These are phyloP conservation scores for Boletus sp. DNA, from an alignment of 1,284 basidiomycete genomes.

Conservation along the genomic window DNA sequence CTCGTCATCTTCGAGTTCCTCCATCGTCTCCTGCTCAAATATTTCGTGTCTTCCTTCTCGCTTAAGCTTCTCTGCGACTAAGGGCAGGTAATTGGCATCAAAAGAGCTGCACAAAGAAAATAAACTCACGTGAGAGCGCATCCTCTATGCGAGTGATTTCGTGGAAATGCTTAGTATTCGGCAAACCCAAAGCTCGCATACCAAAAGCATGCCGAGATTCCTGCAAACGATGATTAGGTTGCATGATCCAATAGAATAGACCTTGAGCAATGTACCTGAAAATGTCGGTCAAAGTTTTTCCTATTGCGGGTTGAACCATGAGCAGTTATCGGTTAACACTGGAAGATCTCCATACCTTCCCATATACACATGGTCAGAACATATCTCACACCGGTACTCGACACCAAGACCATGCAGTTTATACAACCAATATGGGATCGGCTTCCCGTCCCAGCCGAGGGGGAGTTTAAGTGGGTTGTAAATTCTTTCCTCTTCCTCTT, in stretches of 20 bases:
- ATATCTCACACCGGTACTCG: conserved; percentile 97
- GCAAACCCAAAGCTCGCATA: conserved; percentile 95
- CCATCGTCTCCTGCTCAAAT: conserved; percentile 88
- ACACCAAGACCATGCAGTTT: conserved; percentile 97
- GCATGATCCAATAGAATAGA: conserved; percentile 6
- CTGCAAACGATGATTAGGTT: conserved; percentile 37
- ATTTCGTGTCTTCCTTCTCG: conserved; percentile 90
- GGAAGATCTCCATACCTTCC: conserved; percentile 59
- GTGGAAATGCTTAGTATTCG: conserved; percentile 98
- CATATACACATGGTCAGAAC: conserved; percentile 93
- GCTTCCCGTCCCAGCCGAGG: conserved; percentile 97
- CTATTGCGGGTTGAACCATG: conserved; percentile 37
- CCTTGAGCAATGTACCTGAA: conserved; percentile 51
- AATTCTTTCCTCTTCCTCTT: conserved; percentile 91
- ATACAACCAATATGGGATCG: conserved; percentile 98
- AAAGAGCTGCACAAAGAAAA: not conserved
- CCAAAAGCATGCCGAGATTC: conserved; percentile 97
- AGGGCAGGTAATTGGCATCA: conserved; percentile 2
- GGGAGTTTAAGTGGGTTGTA: conserved; percentile 98
- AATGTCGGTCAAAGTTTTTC: conserved; percentile 94
- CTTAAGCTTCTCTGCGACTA: conserved; percentile 95
- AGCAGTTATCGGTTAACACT: conserved; percentile 7
- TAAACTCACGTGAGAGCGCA: conserved; percentile 79
- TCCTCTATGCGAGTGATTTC: conserved; percentile 98
- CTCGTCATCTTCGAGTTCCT: conserved; percentile 95